Evolutionary conservation across 257 asterid species (phyloP), one percentile per base, ranked within the genome.

Genomic region (Nyctanthes arbortristis): DNA sequence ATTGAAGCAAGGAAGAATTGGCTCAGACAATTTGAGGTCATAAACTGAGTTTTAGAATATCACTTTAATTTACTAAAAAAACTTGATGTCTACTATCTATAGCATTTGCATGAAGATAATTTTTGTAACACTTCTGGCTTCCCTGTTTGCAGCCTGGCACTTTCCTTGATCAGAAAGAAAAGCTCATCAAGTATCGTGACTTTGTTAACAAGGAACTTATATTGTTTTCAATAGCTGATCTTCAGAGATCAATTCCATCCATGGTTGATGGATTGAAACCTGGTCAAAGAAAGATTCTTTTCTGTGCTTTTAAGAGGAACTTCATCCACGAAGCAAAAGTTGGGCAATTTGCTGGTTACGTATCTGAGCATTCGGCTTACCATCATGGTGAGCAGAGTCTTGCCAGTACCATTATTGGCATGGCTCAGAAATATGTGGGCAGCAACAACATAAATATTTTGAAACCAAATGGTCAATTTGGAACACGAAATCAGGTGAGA

Each of bases 191-290:
- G 73, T 91, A 94, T 74, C 85, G 93, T 0, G 99, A 94, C 62
- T 94, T 94, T 69, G 95, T 94, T 65, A 94, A 94, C 75, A 94
- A 94, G 85, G 99, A 94, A 66, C 96, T 94, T 66, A 87, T 94
- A 64, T 79, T 94, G 79, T 94, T 91, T 75, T 94, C 99, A 16
- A 78, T 84, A 77, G 97, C 99, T 11, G 99, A 94, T 80, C 85
- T 94, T 65, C 97, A 88, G 84, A 88, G 99, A 82, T 94, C 99
- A 32, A 94, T 94, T 73, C 97, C 99, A 25, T 94, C 99, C 34
- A 89, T 94, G 99, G 91, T 89, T 73, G 99, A 94, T 79, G 99
- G 97, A 60, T 60, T 94, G 77, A 94, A 94, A 89, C 99, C 99
- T 22, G 99, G 99, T 43, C 99, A 94, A 78, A 79, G 97, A 79